Evolutionary conservation across 257 asterid species (phyloP), one percentile per base, ranked within the genome.

Genomic region (Fraxinus anomala): DNA sequence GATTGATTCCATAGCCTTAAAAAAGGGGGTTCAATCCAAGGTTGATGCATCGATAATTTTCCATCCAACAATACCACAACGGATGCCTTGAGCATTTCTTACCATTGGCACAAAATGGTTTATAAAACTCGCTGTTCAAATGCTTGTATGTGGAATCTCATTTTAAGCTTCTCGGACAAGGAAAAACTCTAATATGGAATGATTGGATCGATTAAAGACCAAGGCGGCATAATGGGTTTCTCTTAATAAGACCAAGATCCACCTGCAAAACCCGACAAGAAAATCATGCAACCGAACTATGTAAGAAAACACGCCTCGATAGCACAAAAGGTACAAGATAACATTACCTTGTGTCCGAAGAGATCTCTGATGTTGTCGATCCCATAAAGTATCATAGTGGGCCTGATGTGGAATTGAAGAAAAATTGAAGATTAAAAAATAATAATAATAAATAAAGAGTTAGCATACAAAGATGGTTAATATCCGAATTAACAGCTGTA

Each of bases 351-450:
- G 86, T 89, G 96, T 72, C 99, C 98, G 36, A 91, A 92, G 88
- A 94, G 98, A 82, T 93, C 97, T 92, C 99, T 86, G 81, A 95
- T 95, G 86, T 95, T 93, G 74, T 93, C 94, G 69, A 91, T 87
- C 71, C 98, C 98, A 68, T 95, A 88, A 6, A 95, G 97, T 65
- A 95, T 95, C 99, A 95, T 93, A 1, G 99, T 93, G 66, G 99
- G 99, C 76, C 99, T 92, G 91, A 68, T 21, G 36, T 28, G 81
- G 16, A 74, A 71, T 63, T 21, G 40, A 33, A 82, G 19, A 74
- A 71, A 70, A 40, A 24, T 68, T 5, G 24, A 54, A 56, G 61
- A 11, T 10, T 10, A 3, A 33, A 40, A 10, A 40, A 40, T 26
- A 40, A 9, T 1, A 8, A 34, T 0, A 34, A 34, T 0, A 36